Base-by-base conservation (phyloP, 2,329 filamentous ascomycete genomes). In the Aureobasidium sp. region DNA sequence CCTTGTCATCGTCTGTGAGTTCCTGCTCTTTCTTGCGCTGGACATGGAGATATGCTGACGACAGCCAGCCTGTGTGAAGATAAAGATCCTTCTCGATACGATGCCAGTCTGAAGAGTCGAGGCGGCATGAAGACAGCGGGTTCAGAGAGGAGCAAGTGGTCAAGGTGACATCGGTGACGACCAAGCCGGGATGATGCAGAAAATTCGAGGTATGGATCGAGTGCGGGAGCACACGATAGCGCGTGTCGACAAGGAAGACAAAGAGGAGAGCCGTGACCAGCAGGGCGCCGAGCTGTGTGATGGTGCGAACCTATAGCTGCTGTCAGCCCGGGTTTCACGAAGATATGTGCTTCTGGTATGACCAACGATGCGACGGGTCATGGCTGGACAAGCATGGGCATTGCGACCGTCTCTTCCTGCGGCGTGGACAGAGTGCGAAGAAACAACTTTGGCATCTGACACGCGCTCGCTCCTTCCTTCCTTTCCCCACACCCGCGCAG, bases 81-180 rank as follows among this genome's bases (percentile, higher is more conserved):
- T 89, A 93, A 0, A 96, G 78, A 65, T 96, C 89, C 71, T 95
- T 96, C 59, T 95, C 86, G 57, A 96, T 75, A 44, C 87, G 85
- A 61, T 88, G 83, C 90, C 90, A 96, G 57, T 79, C 74, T 38
- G 81, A 72, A 32, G 77, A 69, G 63, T 93, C 85, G 57, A 93
- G 79, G 58, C 82, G 83, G 72, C 88, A 95, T 39, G 79, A 85
- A 3, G 85, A 85, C 55, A 69, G 61, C 4, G 72, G 73, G 48
- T 90, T 93, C 49, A 93, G 62, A 11, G 78, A 78, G 7, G 85
- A 88, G 71, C 90, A 96, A 48, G 79, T 84, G 16, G 80, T 79
- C 58, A 95, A 78, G 29, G 84, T 87, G 56, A 95, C 77, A 71
- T 96, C 90, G 65, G 88, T 95, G 62, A 95, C 81, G 63, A 95